These are phyloP conservation scores for Candida ovalis DNA, from an alignment of 805 yeast genomes.

Conservation along the genomic window DNA sequence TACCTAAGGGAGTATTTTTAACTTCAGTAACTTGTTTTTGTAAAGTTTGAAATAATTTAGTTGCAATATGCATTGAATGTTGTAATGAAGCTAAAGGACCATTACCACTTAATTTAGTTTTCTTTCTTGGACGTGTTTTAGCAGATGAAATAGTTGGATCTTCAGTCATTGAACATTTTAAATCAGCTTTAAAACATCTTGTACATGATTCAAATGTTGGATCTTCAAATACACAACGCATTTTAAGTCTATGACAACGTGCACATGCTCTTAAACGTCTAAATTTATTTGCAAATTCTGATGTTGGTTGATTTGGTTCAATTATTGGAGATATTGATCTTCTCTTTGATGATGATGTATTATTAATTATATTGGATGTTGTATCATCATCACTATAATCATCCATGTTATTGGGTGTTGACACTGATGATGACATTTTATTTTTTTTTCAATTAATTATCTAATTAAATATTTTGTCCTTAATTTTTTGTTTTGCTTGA, in stretches of 20 bases:
- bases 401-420: not conserved
- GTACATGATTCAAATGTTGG: slow-evolving; percentile 42
- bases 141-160: slow-evolving; percentile 48
- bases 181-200: slow-evolving; percentile 41
- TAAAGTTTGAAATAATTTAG: slow-evolving; percentile 19
- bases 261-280: slow-evolving; percentile 51
- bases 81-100: slow-evolving; percentile 28
- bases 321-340: not conserved
- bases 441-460: no score
- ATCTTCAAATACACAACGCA: slow-evolving; percentile 49
- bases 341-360: not conserved
- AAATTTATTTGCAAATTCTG: slow-evolving; percentile 41
- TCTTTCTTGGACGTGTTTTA: slow-evolving; percentile 33
- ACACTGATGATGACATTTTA: not conserved
- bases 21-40: slow-evolving; percentile 18
- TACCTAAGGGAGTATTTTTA: slow-evolving; percentile 7
- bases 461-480: no score
- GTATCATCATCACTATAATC: slow-evolving; percentile 1
- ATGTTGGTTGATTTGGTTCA: slow-evolving; percentile 1
- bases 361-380: not conserved
- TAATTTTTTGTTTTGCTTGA: no score
- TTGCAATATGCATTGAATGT: slow-evolving; percentile 23
- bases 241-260: slow-evolving; percentile 49
- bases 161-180: slow-evolving; percentile 45
- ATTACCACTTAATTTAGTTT: slow-evolving; percentile 21